Evolutionary conservation across 192 early-diverging fungal species (phyloP).

Genomic region (Backusella macrospora): DNA sequence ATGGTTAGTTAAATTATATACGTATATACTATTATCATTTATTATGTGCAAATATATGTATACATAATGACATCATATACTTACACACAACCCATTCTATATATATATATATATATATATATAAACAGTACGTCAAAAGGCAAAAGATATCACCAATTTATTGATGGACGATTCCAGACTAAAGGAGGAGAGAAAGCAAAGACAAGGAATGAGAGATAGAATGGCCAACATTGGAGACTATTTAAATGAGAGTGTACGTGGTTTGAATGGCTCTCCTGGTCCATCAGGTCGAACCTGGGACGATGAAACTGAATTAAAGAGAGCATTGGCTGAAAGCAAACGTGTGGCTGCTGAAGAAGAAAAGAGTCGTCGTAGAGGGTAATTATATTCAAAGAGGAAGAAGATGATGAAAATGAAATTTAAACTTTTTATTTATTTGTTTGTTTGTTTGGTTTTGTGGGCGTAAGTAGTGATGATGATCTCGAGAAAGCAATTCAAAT

Average conservation of each 20-base stretch:
- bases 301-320: conserved; percentile 81
- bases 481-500: conserved; percentile 35
- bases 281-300: conserved; percentile 52
- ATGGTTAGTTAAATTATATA: conserved; percentile 56
- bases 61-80: not conserved
- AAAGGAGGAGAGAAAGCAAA: conserved; percentile 72
- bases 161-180: conserved; percentile 79
- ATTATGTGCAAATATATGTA: not conserved
- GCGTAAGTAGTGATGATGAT: conserved; percentile 27
- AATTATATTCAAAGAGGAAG: not conserved
- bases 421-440: not conserved
- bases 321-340: conserved; percentile 84
- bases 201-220: conserved; percentile 65
- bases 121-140: conserved; percentile 82
- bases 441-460: not conserved
- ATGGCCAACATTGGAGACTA: conserved; percentile 49
- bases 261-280: not conserved
- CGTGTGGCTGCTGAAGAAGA: conserved; percentile 59
- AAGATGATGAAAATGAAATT: conserved; percentile 1
- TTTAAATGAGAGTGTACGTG: conserved; percentile 36
- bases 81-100: not conserved
- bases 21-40: not conserved
- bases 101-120: not conserved
- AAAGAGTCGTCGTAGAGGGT: conserved; percentile 33
- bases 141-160: conserved; percentile 86